Percentiles rank a stretch among this genome's conserved stretches.
Conservation (phyloP, 495 filamentous ascomycete species). For the Talaromyces nanjingensis region DNA sequence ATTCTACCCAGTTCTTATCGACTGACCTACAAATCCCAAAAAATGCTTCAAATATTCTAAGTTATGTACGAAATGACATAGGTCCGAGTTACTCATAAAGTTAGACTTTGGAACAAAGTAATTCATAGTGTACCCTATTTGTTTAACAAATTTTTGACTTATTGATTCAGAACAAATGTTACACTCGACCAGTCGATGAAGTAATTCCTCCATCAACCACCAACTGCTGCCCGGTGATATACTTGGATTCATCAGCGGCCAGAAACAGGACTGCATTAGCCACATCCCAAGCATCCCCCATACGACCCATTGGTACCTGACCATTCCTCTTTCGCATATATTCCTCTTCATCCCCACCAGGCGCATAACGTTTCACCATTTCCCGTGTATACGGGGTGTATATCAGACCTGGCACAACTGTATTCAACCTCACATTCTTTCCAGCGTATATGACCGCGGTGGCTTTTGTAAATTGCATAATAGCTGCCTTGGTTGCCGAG, state of each 20-base stretch:
- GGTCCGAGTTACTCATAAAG: too few species aligned
- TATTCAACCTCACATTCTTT: constrained; percentile 42
- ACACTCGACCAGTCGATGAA: constrained; percentile 20
- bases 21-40: too few species aligned
- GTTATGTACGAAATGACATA: too few species aligned
- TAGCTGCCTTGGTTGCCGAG: constrained; percentile 41
- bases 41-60: too few species aligned
- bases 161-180: background rate
- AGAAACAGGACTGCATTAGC: constrained; percentile 46
- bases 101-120: too few species aligned
- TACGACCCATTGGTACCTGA: constrained; percentile 31
- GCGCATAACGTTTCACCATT: constrained; percentile 35
- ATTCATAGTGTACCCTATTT: too few species aligned
- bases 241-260: constrained; percentile 39
- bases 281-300: constrained; percentile 45
- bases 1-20: too few species aligned
- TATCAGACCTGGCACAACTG: constrained; percentile 46
- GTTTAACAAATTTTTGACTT: background rate
- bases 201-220: constrained; percentile 49
- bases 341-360: constrained; percentile 21
- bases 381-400: constrained; percentile 39
- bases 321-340: constrained; percentile 21
- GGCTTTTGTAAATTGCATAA: constrained; percentile 42
- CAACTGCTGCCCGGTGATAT: constrained; percentile 48
- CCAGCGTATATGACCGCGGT: constrained; percentile 45